phyloP scores from a whole-genome alignment of 2,329 filamentous ascomycete genomes.

The Hymenoscyphus repandus region DNA sequence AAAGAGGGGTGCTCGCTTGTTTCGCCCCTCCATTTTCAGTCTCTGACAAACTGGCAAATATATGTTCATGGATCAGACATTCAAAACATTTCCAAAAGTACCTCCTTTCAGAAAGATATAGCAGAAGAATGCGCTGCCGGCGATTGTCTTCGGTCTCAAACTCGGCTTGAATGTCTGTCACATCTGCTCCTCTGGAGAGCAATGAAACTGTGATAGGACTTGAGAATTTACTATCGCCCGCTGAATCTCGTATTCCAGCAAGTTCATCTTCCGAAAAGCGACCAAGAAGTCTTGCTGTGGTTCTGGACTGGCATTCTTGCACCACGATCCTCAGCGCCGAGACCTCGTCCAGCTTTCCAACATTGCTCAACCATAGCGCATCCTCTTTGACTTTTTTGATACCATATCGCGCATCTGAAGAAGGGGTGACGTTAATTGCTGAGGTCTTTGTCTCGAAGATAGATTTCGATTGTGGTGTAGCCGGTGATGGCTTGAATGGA shows the following conservation, averaged over 20 bases:
- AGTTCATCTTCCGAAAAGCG: slow-evolving; percentile 74
- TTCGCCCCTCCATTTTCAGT: slow-evolving; percentile 7
- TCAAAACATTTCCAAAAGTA: slow-evolving; percentile 62
- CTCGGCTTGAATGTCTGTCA: slow-evolving; percentile 43
- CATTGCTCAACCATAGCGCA: slow-evolving; percentile 77
- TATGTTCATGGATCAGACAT: slow-evolving; percentile 29
- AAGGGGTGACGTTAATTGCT: slow-evolving; percentile 75
- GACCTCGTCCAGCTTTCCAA: slow-evolving; percentile 72
- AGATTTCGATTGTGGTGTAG: slow-evolving; percentile 58
- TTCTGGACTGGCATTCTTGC: slow-evolving; percentile 76
- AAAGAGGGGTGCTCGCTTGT: not conserved
- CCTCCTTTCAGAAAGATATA: slow-evolving; percentile 67
- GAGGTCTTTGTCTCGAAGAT: slow-evolving; percentile 81
- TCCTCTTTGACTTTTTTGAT: slow-evolving; percentile 79
- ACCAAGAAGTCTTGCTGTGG: slow-evolving; percentile 65
- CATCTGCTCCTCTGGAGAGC: slow-evolving; percentile 31
- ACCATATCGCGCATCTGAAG: slow-evolving; percentile 61
- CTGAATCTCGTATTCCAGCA: slow-evolving; percentile 68
- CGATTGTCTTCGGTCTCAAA: slow-evolving; percentile 61
- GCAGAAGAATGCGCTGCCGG: slow-evolving; percentile 61
- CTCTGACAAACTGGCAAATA: not conserved
- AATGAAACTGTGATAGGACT: slow-evolving; percentile 45
- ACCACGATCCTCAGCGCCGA: slow-evolving; percentile 75
- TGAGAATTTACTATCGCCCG: slow-evolving; percentile 58
- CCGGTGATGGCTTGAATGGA: slow-evolving; percentile 55